Evolutionary conservation across 2,329 filamentous ascomycete species (phyloP), one percentile per base, ranked within the genome.

Genomic region (Harringtonia lauricola): DNA sequence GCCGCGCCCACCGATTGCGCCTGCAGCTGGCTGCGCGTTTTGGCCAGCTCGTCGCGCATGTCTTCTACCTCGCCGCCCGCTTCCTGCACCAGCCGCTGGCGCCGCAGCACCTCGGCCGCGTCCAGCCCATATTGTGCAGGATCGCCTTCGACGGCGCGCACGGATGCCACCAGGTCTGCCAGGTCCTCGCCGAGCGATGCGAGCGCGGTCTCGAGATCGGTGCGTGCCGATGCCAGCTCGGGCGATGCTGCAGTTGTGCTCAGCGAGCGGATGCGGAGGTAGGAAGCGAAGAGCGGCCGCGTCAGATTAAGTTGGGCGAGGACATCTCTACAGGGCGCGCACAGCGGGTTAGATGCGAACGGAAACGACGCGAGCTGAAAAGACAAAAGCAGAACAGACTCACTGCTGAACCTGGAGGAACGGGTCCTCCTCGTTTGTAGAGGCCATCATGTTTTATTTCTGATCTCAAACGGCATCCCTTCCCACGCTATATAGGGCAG

Each of bases 191-290:
- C 78, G 26, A 92, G 79, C 22, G 82, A 71, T 39, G 72, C 68
- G 44, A 92, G 76, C 21, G 82, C 68, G 29, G 65, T 54, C 51
- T 77, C 70, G 55, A 92, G 80, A 53, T 89, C 84, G 44, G 74
- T 60, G 44, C 81, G 76, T 37, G 83, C 90, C 42, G 83, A 79
- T 57, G 85, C 77, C 47, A 98, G 86, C 61, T 98, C 92, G 13
- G 87, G 88, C 17, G 86, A 89, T 36, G 72, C 71, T 14, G 81
- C 66, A 9, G 77, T 74, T 34, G 81, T 81, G 47, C 81, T 76
- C 22, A 94, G 81, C 37, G 88, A 92, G 58, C 88, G 86, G 66
- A 98, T 98, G 59, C 92, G 90, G 36, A 95, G 76, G 69, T 95
- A 98, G 15, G 89, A 95, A 51, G 85, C 81, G 71, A 95, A 95